Conservation (phyloP, 208 protist species). For the Crithidia sp. region DNA sequence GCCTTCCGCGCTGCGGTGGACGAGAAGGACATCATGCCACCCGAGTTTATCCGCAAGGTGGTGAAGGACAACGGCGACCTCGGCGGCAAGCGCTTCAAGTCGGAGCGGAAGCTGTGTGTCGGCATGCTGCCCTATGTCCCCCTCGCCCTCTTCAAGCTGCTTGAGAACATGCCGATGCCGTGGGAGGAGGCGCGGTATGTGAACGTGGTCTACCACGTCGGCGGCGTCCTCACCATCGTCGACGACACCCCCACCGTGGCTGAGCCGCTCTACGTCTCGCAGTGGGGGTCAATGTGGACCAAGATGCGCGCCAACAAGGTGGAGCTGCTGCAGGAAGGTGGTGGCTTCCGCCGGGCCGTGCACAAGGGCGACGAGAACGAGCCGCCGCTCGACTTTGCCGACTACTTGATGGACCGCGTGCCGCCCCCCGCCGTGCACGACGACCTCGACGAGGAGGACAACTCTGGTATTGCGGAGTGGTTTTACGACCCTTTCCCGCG, state of each 20-base stretch:
- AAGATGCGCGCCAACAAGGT: slow-evolving; percentile 99
- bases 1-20: slow-evolving; percentile 69
- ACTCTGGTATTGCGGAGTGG: slow-evolving; percentile 97
- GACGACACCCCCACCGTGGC: slow-evolving; percentile 99
- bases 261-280: slow-evolving; percentile 98
- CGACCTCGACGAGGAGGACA: slow-evolving; percentile 98
- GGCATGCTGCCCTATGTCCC: slow-evolving; percentile 99
- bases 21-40: slow-evolving; percentile 92
- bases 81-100: slow-evolving; percentile 97
- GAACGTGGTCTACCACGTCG: slow-evolving; percentile 99
- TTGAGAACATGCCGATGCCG: slow-evolving; percentile 99
- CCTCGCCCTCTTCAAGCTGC: slow-evolving; percentile 99
- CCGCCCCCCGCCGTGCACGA: slow-evolving; percentile 96
- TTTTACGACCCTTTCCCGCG: slow-evolving; percentile 98
- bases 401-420: slow-evolving; percentile 98
- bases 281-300: slow-evolving; percentile 99
- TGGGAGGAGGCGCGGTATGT: slow-evolving; percentile 97
- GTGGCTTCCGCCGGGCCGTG: slow-evolving; percentile 95
- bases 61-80: slow-evolving; percentile 99
- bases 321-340: slow-evolving; percentile 75
- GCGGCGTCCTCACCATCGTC: slow-evolving; percentile 99
- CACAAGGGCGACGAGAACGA: slow-evolving; percentile 99
- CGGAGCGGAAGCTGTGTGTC: slow-evolving; percentile 99
- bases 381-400: slow-evolving; percentile 99
- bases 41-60: slow-evolving; percentile 99